Conservation (phyloP, 768 basidiomycete species). For the Phylloporus sp. region DNA sequence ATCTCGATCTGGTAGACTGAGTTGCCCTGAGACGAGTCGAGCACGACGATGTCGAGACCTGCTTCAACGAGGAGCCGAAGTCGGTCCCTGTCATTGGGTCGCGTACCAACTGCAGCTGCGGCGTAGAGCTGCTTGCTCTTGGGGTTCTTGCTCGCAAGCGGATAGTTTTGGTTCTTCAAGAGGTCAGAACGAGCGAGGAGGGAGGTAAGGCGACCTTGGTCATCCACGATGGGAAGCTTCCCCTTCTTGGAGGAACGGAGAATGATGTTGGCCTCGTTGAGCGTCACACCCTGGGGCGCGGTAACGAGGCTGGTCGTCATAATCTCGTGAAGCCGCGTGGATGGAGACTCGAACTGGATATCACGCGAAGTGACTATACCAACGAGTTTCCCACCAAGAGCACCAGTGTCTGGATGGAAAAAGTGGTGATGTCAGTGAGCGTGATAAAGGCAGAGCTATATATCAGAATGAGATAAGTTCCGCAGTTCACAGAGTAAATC, state of each 20-base stretch:
- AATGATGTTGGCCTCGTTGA: constrained; percentile 88
- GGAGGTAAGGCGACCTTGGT: constrained; percentile 60
- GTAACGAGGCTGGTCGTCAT: constrained; percentile 92
- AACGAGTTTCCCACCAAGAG: constrained; percentile 84
- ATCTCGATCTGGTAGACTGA: constrained; percentile 92
- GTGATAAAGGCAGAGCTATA: constrained; percentile 2
- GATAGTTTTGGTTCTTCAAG: constrained; percentile 95
- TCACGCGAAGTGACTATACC: constrained; percentile 97
- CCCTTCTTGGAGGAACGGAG: constrained; percentile 97
- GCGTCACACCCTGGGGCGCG: constrained; percentile 83
- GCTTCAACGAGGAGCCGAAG: constrained; percentile 86
- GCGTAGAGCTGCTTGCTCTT: constrained; percentile 93
- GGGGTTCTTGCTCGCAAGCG: constrained; percentile 88
- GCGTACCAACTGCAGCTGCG: constrained; percentile 93
- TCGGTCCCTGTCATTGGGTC: constrained; percentile 81
- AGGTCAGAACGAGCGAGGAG: constrained; percentile 96
- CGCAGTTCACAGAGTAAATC: constrained; percentile 68
- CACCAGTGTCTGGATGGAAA: constrained; percentile 67
- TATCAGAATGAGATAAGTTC: constrained; percentile 38
- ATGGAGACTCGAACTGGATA: constrained; percentile 81
- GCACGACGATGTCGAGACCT: constrained; percentile 89
- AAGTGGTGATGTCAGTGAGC: constrained; percentile 18
- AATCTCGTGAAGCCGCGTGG: constrained; percentile 65
- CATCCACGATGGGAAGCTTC: constrained; percentile 84
- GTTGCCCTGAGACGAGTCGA: constrained; percentile 98